A percentile compares a stretch with the other conserved stretches of the same genome.
Conservation (phyloP, 805 yeast species). For the Pichia paraexigua region DNA sequence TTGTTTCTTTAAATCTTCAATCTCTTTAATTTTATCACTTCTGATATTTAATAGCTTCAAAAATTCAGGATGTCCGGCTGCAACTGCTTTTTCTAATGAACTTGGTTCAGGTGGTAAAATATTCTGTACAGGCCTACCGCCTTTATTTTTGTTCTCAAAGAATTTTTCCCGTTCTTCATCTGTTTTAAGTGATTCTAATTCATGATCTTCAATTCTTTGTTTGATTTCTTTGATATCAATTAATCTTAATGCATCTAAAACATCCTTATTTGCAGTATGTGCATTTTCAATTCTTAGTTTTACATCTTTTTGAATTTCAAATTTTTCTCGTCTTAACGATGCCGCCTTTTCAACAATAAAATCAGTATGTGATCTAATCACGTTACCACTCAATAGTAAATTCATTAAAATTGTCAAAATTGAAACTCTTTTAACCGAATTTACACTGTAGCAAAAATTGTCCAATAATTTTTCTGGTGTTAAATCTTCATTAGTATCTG, state of each 20-base stretch:
- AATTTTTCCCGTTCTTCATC: conserved; percentile 14
- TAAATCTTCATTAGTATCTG: conserved; percentile 31
- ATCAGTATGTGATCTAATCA: conserved; percentile 59
- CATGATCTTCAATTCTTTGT: conserved; percentile 19
- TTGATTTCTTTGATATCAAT: conserved; percentile 19
- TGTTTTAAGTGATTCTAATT: conserved; percentile 11
- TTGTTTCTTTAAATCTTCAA: conserved; percentile 40
- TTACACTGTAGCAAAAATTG: conserved; percentile 49
- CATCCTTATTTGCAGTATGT: conserved; percentile 35
- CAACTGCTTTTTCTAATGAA: conserved; percentile 30
- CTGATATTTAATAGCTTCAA: conserved; percentile 38
- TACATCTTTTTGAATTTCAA: conserved; percentile 57
- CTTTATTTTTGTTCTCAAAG: conserved; percentile 9
- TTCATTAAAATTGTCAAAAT: conserved; percentile 53
- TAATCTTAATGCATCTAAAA: conserved; percentile 25
- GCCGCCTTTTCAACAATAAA: conserved; percentile 58
- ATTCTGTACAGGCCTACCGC: conserved; percentile 24
- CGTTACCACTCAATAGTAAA: conserved; percentile 48
- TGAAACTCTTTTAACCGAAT: conserved; percentile 39
- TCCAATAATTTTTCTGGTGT: conserved; percentile 40
- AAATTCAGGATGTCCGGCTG: conserved; percentile 36
- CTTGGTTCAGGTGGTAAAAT: conserved; percentile 25
- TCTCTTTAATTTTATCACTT: conserved; percentile 30
- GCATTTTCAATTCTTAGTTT: conserved; percentile 46
- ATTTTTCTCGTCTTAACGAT: conserved; percentile 52